A percentile compares a stretch with the other conserved stretches of the same genome.
phyloP scores from a whole-genome alignment of 805 yeast genomes.

The Candida palmyrensis region DNA sequence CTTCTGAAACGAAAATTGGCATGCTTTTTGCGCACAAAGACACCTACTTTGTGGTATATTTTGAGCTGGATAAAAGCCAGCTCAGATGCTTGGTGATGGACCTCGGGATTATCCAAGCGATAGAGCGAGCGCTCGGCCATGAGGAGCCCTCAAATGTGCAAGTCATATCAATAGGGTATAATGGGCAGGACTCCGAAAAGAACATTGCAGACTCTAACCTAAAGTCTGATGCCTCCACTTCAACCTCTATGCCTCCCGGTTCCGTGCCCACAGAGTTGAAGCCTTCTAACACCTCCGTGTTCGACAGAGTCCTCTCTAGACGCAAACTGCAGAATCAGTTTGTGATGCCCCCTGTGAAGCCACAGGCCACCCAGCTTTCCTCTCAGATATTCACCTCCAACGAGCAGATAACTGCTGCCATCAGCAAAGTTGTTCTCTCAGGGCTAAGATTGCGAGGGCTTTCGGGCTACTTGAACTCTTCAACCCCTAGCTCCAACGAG shows the following conservation, averaged over 20 bases:
- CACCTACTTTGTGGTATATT: constrained; percentile 20
- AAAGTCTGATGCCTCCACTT: too few species aligned
- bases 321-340: constrained; percentile 14
- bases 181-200: too few species aligned
- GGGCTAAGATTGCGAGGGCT: constrained; percentile 40
- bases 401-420: constrained; percentile 28
- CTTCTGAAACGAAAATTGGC: too few species aligned
- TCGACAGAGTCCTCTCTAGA: constrained; percentile 31
- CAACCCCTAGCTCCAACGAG: constrained; percentile 18
- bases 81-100: constrained; percentile 15
- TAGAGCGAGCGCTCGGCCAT: too few species aligned
- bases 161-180: too few species aligned
- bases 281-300: constrained; percentile 20
- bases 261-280: too few species aligned
- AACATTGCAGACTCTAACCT: too few species aligned
- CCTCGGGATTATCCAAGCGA: constrained; percentile 11
- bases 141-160: too few species aligned
- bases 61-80: constrained; percentile 9
- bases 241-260: too few species aligned
- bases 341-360: constrained; percentile 8
- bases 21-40: constrained; percentile 2
- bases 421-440: constrained; percentile 31
- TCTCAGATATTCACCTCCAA: constrained; percentile 15
- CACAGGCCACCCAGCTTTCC: constrained; percentile 9
- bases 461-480: constrained; percentile 13